Conservation (phyloP, 2,329 filamentous ascomycete genomes). For the Diaporthe velutina region DNA sequence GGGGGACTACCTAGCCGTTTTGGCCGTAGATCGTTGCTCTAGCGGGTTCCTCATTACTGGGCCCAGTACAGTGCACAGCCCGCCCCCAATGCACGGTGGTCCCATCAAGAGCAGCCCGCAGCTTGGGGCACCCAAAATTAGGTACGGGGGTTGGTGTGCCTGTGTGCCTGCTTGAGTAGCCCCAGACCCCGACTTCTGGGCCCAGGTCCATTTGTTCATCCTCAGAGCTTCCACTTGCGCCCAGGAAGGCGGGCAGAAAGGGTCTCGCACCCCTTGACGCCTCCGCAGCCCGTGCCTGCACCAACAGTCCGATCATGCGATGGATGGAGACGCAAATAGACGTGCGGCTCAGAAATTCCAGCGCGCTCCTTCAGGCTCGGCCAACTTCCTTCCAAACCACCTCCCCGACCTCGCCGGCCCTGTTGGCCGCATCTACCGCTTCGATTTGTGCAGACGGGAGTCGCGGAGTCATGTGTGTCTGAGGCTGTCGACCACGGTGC, state of each 20-base stretch:
- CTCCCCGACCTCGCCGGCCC: slow-evolving; percentile 4
- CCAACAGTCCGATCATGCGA: slow-evolving; percentile 24
- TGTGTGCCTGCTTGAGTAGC: slow-evolving; percentile 11
- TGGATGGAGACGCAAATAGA: slow-evolving; percentile 35
- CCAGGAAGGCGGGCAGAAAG: background rate
- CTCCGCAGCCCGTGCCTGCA: slow-evolving; percentile 16
- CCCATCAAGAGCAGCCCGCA: slow-evolving; percentile 20
- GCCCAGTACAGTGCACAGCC: background rate
- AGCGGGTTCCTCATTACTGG: slow-evolving; percentile 30
- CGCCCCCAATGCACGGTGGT: slow-evolving; percentile 24
- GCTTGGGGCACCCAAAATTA: slow-evolving; percentile 23
- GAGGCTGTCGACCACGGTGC: background rate
- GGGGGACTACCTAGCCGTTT: slow-evolving; percentile 18
- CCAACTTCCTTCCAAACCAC: slow-evolving; percentile 27
- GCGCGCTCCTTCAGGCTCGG: slow-evolving; percentile 30
- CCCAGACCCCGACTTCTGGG: slow-evolving; percentile 27
- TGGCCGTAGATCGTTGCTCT: slow-evolving; percentile 32
- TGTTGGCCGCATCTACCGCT: slow-evolving; percentile 2
- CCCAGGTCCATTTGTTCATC: slow-evolving; percentile 8
- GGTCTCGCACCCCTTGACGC: background rate
- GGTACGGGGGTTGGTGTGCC: slow-evolving; percentile 21
- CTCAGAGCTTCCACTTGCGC: slow-evolving; percentile 4
- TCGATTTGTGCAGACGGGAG: background rate
- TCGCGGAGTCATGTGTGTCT: slow-evolving; percentile 3
- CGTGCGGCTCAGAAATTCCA: slow-evolving; percentile 8